Base-by-base conservation (phyloP, 305 asterid species). In the Stenogyne calaminthoides region DNA sequence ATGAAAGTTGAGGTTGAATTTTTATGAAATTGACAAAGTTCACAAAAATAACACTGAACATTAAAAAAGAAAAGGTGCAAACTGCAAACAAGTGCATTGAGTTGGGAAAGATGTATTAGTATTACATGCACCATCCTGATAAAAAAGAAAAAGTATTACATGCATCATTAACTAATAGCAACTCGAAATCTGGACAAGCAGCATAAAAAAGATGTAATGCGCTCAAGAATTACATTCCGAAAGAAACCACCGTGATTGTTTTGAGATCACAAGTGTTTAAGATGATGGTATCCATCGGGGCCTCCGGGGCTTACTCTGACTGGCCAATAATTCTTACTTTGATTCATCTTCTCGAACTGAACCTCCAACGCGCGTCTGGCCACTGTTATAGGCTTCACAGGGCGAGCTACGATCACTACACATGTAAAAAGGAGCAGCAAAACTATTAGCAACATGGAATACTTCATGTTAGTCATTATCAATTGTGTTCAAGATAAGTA, bases 281-380 rank as follows among this genome's bases (percentile, higher is more conserved):
- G 78, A 61, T 91, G 97, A 77, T 89, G 96, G 69, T 85, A 89
- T 16, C 88, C 88, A 71, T 91, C 96, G 6, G 97, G 97, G 39
- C 97, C 97, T 40, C 85, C 88, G 0, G 97, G 97, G 69, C 76
- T 69, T 47, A 56, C 67, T 42, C 96, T 84, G 25, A 77, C 84
- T 2, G 91, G 91, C 87, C 84, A 56, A 7, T 68, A 82, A 3
- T 55, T 8, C 12, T 37, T 1, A 40, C 58, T 76, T 47, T 51
- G 71, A 40, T 59, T 67, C 20, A 59, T 66, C 65, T 11, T 75
- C 51, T 29, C 61, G 29, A 88, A 84, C 15, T 80, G 78, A 63
- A 76, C 85, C 82, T 86, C 92, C 72, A 89, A 34, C 2, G 84
- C 86, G 42, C 70, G 80, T 67, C 92, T 82, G 12, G 91, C 87